These are phyloP conservation scores for Saccharum officinarum DNA, from an alignment of 176 grass and related monocot genomes.

Conservation along the genomic window DNA sequence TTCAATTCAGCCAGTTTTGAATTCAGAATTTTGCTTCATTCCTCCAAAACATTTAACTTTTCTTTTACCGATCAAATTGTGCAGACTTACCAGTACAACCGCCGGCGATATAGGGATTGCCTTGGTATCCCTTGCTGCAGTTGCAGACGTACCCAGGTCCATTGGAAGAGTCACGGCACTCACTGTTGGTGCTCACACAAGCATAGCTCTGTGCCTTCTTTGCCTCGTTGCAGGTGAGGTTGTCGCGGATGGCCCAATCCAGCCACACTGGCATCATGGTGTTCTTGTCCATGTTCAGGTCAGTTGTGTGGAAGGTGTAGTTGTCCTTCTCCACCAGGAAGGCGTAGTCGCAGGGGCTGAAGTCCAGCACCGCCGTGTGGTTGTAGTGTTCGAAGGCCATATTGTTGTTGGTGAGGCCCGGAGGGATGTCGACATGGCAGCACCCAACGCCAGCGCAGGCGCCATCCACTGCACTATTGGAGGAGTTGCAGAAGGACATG, in stretches of 20 bases:
- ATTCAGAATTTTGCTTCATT: not conserved
- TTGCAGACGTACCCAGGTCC: slow-evolving; percentile 25
- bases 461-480: not conserved
- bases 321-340: slow-evolving; percentile 2
- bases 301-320: not conserved
- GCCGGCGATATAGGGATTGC: not conserved
- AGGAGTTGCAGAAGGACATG: slow-evolving; percentile 18
- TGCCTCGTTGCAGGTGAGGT: not conserved
- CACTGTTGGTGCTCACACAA: slow-evolving; percentile 10
- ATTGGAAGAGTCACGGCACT: not conserved
- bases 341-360: slow-evolving; percentile 26
- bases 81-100: slow-evolving; percentile 9
- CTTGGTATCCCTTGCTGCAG: slow-evolving; percentile 15
- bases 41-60: not conserved
- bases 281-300: not conserved
- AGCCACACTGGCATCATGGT: not conserved
- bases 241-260: slow-evolving; percentile 21
- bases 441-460: not conserved
- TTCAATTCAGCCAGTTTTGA: not conserved
- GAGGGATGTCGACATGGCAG: slow-evolving; percentile 18
- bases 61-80: not conserved
- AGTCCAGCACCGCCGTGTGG: fast-evolving
- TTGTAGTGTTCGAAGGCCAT: not conserved
- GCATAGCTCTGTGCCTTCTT: not conserved
- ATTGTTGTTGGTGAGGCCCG: not conserved